These are phyloP conservation scores for Zymoseptoria brevis DNA, from an alignment of 2,329 filamentous ascomycete species.

Conservation along the genomic window DNA sequence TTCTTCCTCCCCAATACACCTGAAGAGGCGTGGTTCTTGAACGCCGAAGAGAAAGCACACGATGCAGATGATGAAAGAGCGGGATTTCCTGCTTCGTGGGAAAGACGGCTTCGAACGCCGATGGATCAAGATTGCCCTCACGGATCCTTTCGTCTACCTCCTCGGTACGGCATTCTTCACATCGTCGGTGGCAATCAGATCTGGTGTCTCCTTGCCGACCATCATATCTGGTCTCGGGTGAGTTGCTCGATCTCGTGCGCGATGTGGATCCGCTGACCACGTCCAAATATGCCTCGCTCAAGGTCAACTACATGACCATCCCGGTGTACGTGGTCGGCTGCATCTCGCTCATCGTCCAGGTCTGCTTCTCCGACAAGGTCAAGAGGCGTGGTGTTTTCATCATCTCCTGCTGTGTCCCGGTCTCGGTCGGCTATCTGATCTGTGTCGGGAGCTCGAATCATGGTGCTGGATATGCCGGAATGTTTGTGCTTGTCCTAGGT, in stretches of 20 bases:
- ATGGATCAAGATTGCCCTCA: constrained; percentile 24
- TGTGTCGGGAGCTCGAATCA: constrained; percentile 24
- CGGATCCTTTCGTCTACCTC: constrained; percentile 28
- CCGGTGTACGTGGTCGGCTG: constrained; percentile 30
- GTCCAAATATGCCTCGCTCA: constrained; percentile 14
- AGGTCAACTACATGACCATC: constrained; percentile 24
- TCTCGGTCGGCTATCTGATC: constrained; percentile 30
- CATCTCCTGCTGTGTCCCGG: constrained; percentile 24
- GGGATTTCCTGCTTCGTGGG: background rate
- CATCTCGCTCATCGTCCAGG: constrained; percentile 19
- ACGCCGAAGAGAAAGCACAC: too few relatives aligned
- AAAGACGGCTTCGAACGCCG: constrained; percentile 18
- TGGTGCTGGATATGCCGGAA: constrained; percentile 29
- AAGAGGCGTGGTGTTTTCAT: constrained; percentile 27
- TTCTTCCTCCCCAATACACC: too few relatives aligned
- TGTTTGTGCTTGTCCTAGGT: constrained; percentile 27
- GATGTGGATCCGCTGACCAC: background rate
- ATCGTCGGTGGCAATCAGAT: constrained; percentile 29
- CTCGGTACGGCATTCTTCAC: constrained; percentile 29
- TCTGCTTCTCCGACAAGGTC: constrained; percentile 28
- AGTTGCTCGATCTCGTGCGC: background rate
- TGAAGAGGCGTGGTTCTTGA: too few relatives aligned
- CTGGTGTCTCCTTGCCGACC: constrained; percentile 31
- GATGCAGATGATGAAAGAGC: too few relatives aligned
- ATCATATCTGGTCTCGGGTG: constrained; percentile 30